Conservation (phyloP, 169 alveolate genomes). For the Babesia sp. region DNA sequence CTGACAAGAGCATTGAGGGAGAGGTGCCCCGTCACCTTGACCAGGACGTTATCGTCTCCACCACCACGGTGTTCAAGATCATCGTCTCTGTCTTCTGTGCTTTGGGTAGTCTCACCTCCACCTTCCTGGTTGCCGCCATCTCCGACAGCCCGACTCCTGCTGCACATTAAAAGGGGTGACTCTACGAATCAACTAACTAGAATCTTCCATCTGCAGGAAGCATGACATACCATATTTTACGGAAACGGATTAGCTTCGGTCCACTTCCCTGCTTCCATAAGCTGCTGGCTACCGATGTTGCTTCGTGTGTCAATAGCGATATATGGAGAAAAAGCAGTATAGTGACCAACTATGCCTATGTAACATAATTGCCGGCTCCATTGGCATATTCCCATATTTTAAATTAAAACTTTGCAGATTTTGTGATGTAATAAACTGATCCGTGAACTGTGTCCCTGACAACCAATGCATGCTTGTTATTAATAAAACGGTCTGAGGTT, state of each 20-base stretch:
- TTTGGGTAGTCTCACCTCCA: slow-evolving; percentile 5
- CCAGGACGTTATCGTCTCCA: slow-evolving; percentile 12
- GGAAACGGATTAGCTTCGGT: neutral
- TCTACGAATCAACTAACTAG: neutral
- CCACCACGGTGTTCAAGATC: slow-evolving; percentile 36
- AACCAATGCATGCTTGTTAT: no score
- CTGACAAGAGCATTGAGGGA: slow-evolving; percentile 24
- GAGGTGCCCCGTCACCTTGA: slow-evolving; percentile 15
- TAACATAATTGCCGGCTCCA: no score
- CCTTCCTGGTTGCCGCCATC: slow-evolving; percentile 18
- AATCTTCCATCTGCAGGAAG: neutral
- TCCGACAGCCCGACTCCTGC: neutral
- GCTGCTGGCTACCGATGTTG: no score
- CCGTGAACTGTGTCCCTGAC: no score
- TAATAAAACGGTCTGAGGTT: no score
- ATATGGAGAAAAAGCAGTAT: no score
- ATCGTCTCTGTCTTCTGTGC: slow-evolving; percentile 23
- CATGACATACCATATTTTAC: neutral
- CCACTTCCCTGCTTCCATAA: no score
- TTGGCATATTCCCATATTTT: no score
- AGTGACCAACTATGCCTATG: no score
- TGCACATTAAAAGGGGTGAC: neutral
- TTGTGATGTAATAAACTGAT: no score
- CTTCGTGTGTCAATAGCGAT: no score
- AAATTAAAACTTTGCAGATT: no score